Evolutionary conservation across 2,329 filamentous ascomycete genomes (phyloP).

Genomic region (Xylaria sp.): DNA sequence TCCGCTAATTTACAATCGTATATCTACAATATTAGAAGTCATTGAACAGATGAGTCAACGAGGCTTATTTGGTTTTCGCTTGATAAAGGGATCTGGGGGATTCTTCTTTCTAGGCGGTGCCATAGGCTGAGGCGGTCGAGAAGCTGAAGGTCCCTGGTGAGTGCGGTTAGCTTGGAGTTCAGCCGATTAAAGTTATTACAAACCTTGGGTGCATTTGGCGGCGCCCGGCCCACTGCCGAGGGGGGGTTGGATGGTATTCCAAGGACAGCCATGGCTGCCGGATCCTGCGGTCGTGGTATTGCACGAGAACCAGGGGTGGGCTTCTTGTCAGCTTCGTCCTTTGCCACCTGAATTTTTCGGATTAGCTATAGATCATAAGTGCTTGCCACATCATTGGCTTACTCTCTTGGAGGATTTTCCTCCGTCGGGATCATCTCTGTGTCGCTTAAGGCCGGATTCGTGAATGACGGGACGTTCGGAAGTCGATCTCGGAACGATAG

Average conservation of each 20-base stretch:
- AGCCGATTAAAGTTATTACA: background rate
- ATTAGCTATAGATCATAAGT: constrained; percentile 31
- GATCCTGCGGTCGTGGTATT: constrained; percentile 47
- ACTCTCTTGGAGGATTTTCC: constrained; percentile 47
- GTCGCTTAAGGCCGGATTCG: constrained; percentile 47
- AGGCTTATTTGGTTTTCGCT: constrained; percentile 45
- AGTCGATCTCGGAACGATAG: constrained; percentile 36
- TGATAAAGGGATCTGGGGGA: constrained; percentile 46
- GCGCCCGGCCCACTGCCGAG: constrained; percentile 26
- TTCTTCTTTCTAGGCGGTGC: constrained; percentile 32
- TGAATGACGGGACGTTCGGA: constrained; percentile 50
- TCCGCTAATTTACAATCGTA: background rate
- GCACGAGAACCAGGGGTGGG: constrained; percentile 46
- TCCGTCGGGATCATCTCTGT: constrained; percentile 42
- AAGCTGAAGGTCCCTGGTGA: constrained; percentile 41
- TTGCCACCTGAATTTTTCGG: constrained; percentile 38
- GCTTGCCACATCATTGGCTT: constrained; percentile 23
- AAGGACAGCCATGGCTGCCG: constrained; percentile 48
- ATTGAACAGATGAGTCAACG: constrained; percentile 24
- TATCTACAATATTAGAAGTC: constrained; percentile 17
- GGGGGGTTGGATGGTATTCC: constrained; percentile 39
- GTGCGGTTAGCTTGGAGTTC: constrained; percentile 33
- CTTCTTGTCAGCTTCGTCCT: constrained; percentile 37
- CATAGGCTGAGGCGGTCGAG: constrained; percentile 38
- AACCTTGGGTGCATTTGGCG: constrained; percentile 34